Evolutionary conservation across 768 basidiomycete genomes (phyloP).

Genomic region (Tricholoma saponaceum): DNA sequence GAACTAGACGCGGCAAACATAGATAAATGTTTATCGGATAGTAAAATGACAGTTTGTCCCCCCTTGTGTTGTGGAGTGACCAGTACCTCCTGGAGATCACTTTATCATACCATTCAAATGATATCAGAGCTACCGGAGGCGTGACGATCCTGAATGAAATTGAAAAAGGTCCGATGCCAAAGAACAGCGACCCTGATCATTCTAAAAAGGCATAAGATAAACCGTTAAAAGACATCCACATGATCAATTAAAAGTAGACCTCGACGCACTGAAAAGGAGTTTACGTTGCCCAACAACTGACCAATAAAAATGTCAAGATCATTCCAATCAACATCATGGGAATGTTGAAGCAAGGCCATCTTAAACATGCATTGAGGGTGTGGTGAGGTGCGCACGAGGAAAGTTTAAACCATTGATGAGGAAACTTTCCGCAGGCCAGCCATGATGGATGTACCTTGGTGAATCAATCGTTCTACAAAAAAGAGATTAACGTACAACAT

Average conservation of each 20-base stretch:
- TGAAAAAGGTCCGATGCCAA: neutral
- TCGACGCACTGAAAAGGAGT: neutral
- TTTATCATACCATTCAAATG: neutral
- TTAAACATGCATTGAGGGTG: neutral
- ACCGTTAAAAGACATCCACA: neutral
- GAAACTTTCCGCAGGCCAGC: neutral
- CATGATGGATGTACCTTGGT: neutral
- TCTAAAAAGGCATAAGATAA: neutral
- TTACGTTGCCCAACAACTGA: constrained; percentile 1
- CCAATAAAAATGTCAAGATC: neutral
- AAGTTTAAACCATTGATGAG: neutral
- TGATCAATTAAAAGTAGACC: neutral
- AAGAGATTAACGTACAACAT: constrained; percentile 22
- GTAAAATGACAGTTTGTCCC: neutral
- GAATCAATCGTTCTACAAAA: constrained; percentile 4
- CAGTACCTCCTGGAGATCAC: neutral
- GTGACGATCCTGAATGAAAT: neutral
- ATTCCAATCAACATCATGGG: neutral
- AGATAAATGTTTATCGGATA: neutral
- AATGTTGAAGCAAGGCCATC: neutral
- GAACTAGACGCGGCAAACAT: neutral
- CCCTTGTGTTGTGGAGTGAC: constrained; percentile 2
- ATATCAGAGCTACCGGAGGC: neutral
- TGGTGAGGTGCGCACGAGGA: neutral
- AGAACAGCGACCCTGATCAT: neutral